Base-by-base conservation (phyloP, 495 filamentous ascomycete genomes). In the Bacidia gigantensis region DNA sequence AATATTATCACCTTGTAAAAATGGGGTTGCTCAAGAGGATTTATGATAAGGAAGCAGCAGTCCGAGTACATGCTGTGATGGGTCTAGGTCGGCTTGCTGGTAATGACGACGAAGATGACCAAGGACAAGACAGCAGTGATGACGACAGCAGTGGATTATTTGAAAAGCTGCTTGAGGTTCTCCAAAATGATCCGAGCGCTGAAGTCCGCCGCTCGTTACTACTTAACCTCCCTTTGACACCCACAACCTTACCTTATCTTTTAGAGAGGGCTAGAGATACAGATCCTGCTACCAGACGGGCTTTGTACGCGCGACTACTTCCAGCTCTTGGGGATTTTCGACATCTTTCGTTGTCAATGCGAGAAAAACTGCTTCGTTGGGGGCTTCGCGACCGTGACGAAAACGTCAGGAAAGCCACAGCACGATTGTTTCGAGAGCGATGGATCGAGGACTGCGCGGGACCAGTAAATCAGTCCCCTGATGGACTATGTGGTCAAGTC, bases 391-490 rank as follows among this genome's bases (percentile, higher is more conserved):
- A 99, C 63, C 80, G 92, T 58, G 93, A 99, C 58, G 89, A 97
- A 58, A 88, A 84, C 58, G 92, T 97, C 26, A 81, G 89, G 25
- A 89, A 94, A 65, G 90, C 93, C 1, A 87, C 92, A 1, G 83
- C 81, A 11, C 82, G 87, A 43, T 71, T 97, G 41, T 99, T 97
- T 69, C 83, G 83, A 53, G 89, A 94, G 64, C 79, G 87, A 3
- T 99, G 92, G 92, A 85, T 99, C 51, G 89, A 96, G 60, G 87
- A 96, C 63, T 92, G 87, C 61, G 88, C 85, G 3, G 81, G 83
- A 2, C 62, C 71, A 1, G 79, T 77, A 35, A 67, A 72, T 11
- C 64, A 67, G 3, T 60, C 64, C 26, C 70, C 77, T 50, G 70
- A 62, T 11, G 71, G 68, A 0, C 63, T 64, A 39, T 61, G 65